A percentile compares a stretch with the other conserved stretches of the same genome.
Evolutionary conservation across 1,284 basidiomycete genomes (phyloP).

Genomic region (Cystobasidium pallidum): DNA sequence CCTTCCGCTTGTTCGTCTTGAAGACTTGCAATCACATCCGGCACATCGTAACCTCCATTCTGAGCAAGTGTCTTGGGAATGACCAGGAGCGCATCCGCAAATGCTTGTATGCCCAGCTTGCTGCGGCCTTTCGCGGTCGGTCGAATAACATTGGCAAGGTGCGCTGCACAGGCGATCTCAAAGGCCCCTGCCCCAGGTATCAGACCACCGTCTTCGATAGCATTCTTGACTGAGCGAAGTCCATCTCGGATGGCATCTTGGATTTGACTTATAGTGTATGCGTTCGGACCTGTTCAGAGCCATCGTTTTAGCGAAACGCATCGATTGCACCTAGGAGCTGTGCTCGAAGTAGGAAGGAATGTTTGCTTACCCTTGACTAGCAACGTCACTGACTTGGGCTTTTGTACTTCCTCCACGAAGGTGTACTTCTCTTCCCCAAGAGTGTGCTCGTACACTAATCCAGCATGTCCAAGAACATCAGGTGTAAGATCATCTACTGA

Average conservation of each 20-base stretch:
- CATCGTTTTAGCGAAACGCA: too few relatives aligned
- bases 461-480: constrained; percentile 92
- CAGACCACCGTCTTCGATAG: constrained; percentile 84
- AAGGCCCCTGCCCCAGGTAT: constrained; percentile 97
- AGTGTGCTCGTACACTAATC: constrained; percentile 98
- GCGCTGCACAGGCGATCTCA: constrained; percentile 87
- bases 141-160: constrained; percentile 75
- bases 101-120: constrained; percentile 97
- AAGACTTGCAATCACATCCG: constrained; percentile 87
- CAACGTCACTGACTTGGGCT: constrained; percentile 94
- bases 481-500: constrained; percentile 95
- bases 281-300: constrained; percentile 74
- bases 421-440: constrained; percentile 99
- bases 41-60: constrained; percentile 97
- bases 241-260: constrained; percentile 97
- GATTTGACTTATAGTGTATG: constrained; percentile 94
- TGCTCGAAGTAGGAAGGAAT: not conserved
- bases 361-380: constrained; percentile 80
- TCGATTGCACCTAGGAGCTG: too few relatives aligned
- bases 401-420: constrained; percentile 94
- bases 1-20: constrained; percentile 92
- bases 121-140: constrained; percentile 88
- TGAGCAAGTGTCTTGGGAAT: constrained; percentile 96
- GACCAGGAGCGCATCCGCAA: constrained; percentile 89
- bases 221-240: constrained; percentile 94